Evolutionary conservation across 495 filamentous ascomycete genomes (phyloP).

Genomic region (Trichoderma orchidacearum): DNA sequence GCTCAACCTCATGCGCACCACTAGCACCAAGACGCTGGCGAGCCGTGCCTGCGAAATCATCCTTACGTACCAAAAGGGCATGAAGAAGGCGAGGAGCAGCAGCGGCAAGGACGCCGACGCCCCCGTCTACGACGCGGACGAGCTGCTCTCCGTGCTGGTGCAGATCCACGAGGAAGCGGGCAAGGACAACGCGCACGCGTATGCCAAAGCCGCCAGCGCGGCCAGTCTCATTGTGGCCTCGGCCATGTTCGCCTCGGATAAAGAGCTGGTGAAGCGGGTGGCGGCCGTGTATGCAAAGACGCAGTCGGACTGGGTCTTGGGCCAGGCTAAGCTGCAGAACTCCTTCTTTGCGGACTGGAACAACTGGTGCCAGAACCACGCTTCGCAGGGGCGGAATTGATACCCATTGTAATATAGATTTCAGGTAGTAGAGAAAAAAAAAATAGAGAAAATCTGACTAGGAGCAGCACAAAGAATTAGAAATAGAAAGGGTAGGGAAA

Average conservation of each 20-base stretch:
- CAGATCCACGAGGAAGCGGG: slow-evolving; percentile 60
- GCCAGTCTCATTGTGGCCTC: slow-evolving; percentile 34
- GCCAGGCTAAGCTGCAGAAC: slow-evolving; percentile 31
- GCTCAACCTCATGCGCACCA: slow-evolving; percentile 30
- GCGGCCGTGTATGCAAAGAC: slow-evolving; percentile 29
- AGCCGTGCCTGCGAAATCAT: slow-evolving; percentile 60
- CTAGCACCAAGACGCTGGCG: slow-evolving; percentile 55
- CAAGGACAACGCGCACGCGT: slow-evolving; percentile 38
- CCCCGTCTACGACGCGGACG: slow-evolving; percentile 19
- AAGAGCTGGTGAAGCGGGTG: slow-evolving; percentile 15
- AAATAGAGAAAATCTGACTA: background rate
- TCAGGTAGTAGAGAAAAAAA: background rate
- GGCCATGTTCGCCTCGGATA: slow-evolving; percentile 20
- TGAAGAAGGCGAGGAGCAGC: slow-evolving; percentile 38
- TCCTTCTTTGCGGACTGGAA: slow-evolving; percentile 39
- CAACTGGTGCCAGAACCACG: slow-evolving; percentile 45
- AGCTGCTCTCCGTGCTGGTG: slow-evolving; percentile 42
- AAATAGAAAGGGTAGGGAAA: background rate
- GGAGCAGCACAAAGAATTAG: background rate
- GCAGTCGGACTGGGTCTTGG: slow-evolving; percentile 27
- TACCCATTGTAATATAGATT: background rate
- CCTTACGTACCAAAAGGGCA: slow-evolving; percentile 51
- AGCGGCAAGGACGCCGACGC: background rate
- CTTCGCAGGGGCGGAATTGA: slow-evolving; percentile 4
- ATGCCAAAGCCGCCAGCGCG: slow-evolving; percentile 32